phyloP scores from a whole-genome alignment of 148 eudicot genomes.

The Camellia lanceoleosa region DNA sequence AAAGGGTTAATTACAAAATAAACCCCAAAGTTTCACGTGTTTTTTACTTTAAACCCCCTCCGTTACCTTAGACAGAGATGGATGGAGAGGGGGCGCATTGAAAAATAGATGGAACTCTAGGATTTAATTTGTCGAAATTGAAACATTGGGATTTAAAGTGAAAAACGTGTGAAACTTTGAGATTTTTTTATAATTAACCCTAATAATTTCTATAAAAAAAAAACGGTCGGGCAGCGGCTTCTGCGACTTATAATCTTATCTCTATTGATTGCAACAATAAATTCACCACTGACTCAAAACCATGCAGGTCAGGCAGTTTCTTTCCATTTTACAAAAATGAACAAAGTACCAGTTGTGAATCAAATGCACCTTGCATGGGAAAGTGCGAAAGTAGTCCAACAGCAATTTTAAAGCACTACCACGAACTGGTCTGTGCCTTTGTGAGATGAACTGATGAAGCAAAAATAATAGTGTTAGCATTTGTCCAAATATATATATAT shows the following conservation, averaged over 20 bases:
- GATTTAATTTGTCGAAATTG: too few species aligned
- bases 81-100: too few species aligned
- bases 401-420: constrained; percentile 72
- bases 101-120: too few species aligned
- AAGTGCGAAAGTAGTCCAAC: constrained; percentile 60
- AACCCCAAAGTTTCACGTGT: too few species aligned
- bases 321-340: background rate
- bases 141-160: too few species aligned
- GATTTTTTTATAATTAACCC: too few species aligned
- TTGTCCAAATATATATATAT: background rate
- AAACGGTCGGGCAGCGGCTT: background rate
- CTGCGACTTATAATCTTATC: background rate
- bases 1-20: too few species aligned
- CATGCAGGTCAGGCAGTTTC: background rate
- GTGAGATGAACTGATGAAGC: constrained; percentile 71
- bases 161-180: too few species aligned
- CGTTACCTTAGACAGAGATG: too few species aligned
- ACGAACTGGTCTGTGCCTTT: constrained; percentile 82
- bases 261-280: background rate
- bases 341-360: background rate
- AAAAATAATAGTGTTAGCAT: constrained; percentile 8
- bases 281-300: background rate
- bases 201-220: too few species aligned
- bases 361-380: constrained; percentile 81
- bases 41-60: too few species aligned